Evolutionary conservation across 1,139 yeast genomes (phyloP).

Genomic region (Candida tetrigidarum): DNA sequence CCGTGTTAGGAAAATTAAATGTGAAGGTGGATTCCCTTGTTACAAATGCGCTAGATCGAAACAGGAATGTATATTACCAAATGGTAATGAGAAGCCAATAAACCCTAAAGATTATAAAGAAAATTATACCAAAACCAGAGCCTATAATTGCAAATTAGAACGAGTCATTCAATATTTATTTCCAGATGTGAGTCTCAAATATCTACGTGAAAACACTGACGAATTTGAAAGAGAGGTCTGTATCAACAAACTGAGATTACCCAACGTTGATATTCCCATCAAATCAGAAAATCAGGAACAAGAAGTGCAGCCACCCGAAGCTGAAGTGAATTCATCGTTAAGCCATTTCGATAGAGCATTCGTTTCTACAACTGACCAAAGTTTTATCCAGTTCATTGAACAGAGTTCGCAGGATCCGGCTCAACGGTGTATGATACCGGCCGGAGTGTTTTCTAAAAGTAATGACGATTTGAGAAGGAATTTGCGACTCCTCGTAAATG

Average conservation of each 20-base stretch:
- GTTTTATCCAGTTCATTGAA: constrained; percentile 23
- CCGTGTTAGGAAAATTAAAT: constrained; percentile 19
- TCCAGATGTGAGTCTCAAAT: constrained; percentile 16
- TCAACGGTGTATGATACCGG: constrained; percentile 6
- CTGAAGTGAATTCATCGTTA: constrained; percentile 9
- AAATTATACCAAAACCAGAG: constrained; percentile 10
- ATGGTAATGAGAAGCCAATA: constrained; percentile 11
- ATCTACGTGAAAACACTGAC: constrained; percentile 19
- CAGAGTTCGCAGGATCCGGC: constrained; percentile 12
- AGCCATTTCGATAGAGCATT: constrained; percentile 15
- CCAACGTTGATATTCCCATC: constrained; percentile 12
- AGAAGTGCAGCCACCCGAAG: background rate
- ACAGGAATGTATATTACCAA: constrained; percentile 15
- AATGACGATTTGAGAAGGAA: constrained; percentile 11
- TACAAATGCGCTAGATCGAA: constrained; percentile 15
- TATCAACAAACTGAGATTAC: constrained; percentile 12
- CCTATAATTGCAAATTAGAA: constrained; percentile 21
- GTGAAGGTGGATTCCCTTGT: constrained; percentile 24
- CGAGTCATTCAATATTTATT: constrained; percentile 19
- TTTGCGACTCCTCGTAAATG: constrained; percentile 11
- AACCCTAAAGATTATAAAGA: constrained; percentile 16
- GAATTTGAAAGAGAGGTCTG: constrained; percentile 19
- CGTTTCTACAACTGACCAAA: constrained; percentile 23
- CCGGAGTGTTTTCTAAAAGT: constrained; percentile 13
- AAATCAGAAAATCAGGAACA: constrained; percentile 4